These are phyloP conservation scores for Rhodotorula kratochvilovae DNA, from an alignment of 768 basidiomycete species.

Conservation along the genomic window DNA sequence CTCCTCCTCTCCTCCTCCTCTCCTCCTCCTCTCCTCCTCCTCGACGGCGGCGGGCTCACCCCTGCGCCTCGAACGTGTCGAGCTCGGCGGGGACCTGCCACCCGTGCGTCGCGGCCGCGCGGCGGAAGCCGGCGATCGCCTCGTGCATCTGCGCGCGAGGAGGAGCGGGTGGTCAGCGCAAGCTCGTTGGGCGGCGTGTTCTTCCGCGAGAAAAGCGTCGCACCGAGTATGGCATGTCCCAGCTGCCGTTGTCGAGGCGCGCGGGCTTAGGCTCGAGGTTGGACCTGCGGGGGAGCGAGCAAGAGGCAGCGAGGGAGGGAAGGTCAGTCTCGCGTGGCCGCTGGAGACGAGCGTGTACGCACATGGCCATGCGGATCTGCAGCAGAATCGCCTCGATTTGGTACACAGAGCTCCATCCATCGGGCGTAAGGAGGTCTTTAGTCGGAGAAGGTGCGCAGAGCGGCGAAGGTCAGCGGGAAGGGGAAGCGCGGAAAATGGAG, in stretches of 20 bases:
- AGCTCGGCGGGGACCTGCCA: conserved; percentile 50
- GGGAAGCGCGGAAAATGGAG: conserved; percentile 44
- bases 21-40: neutral
- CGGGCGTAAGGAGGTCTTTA: conserved; percentile 61
- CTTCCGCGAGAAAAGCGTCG: too few relatives aligned
- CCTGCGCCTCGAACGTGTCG: conserved; percentile 5
- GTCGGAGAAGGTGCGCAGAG: conserved; percentile 52
- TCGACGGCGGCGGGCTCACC: neutral
- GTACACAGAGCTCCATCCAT: conserved; percentile 51
- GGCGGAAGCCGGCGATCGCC: conserved; percentile 60
- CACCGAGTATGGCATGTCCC: conserved; percentile 45
- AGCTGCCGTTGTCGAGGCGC: conserved; percentile 54
- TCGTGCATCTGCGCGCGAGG: conserved; percentile 55
- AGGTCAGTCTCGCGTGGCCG: too few relatives aligned
- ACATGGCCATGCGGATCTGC: conserved; percentile 65
- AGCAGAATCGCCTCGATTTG: conserved; percentile 48
- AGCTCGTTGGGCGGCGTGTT: neutral
- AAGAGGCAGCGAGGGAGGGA: too few relatives aligned
- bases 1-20: neutral
- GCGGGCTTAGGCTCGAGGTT: conserved; percentile 64
- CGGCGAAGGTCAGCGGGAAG: too few relatives aligned
- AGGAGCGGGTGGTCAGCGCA: conserved; percentile 18
- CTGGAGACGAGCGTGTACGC: neutral
- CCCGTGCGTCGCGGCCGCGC: conserved; percentile 62
- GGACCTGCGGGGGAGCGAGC: conserved; percentile 45